Base-by-base conservation (phyloP, 345 rosid species). In the Populus simonii region DNA sequence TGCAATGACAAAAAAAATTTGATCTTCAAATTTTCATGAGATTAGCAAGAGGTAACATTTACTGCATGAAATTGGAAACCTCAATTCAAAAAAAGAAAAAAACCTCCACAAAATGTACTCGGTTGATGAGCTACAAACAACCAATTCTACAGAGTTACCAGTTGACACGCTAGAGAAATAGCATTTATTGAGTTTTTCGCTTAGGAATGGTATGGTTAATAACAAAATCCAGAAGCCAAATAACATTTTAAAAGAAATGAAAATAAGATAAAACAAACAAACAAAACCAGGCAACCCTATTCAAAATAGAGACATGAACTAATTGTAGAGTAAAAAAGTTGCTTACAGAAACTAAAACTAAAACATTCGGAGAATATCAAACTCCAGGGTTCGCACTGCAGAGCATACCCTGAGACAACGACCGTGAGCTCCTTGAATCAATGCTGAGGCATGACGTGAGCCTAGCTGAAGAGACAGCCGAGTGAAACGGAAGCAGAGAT, bases 401-500 rank as follows among this genome's bases (percentile, higher is more conserved):
- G 76, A 94, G 86, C 99, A 90, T 93, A 93, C 97, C 98, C 98
- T 93, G 98, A 89, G 95, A 92, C 90, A 93, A 83, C 35, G 97
- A 94, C 86, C 97, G 88, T 25, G 97, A 90, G 72, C 88, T 87
- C 78, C 57, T 85, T 29, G 97, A 81, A 87, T 94, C 95, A 59
- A 89, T 80, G 73, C 98, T 94, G 4, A 94, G 97, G 86, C 98
- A 92, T 6, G 98, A 92, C 20, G 95, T 92, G 74, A 93, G 88
- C 83, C 95, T 88, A 80, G 98, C 97, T 2, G 98, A 87, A 59
- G 98, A 84, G 38, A 93, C 94, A 3, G 93, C 97, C 7, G 89
- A 85, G 86, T 94, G 83, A 76, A 94, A 86, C 10, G 98, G 98
- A 65, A 93, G 90, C 83, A 94, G 86, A 78, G 98, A 93, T 74